These are phyloP conservation scores for Rhodotorula graminis DNA, from an alignment of 768 basidiomycete genomes.

Conservation along the genomic window DNA sequence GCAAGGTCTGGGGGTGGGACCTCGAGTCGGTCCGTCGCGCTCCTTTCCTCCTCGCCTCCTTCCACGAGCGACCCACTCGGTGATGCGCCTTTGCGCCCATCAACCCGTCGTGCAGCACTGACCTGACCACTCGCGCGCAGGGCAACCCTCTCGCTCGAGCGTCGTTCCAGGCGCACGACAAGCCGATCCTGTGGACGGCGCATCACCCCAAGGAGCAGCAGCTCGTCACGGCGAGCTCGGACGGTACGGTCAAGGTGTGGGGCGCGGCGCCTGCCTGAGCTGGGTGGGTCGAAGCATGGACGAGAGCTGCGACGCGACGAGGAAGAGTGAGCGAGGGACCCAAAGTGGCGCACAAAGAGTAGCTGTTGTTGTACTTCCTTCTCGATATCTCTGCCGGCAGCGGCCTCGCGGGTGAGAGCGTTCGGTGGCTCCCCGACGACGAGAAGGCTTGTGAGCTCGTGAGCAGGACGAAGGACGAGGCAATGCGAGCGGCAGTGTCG, in stretches of 20 bases:
- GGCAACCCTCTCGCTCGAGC: not conserved
- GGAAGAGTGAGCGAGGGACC: too few species aligned
- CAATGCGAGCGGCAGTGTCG: too few species aligned
- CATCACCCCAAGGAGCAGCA: conserved; percentile 80
- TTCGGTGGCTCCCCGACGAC: too few species aligned
- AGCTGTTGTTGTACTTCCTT: too few species aligned
- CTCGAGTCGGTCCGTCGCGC: conserved; percentile 67
- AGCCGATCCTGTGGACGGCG: conserved; percentile 86
- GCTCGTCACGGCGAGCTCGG: conserved; percentile 82
- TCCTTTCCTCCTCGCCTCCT: conserved; percentile 21
- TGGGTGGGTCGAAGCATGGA: too few species aligned
- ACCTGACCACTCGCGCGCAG: not conserved
- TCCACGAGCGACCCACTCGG: not conserved
- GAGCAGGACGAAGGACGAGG: too few species aligned
- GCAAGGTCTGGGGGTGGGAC: conserved; percentile 87
- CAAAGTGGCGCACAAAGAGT: too few species aligned
- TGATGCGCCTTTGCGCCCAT: too few species aligned
- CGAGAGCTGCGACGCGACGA: too few species aligned
- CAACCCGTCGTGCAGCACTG: not conserved
- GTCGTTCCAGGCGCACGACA: conserved; percentile 60
- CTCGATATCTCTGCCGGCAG: too few species aligned
- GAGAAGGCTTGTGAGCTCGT: too few species aligned
- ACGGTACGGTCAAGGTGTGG: conserved; percentile 91
- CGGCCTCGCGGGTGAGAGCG: too few species aligned
- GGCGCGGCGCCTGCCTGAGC: not conserved